Evolutionary conservation across 768 basidiomycete species (phyloP).

Genomic region (Butyriboletus loyo): DNA sequence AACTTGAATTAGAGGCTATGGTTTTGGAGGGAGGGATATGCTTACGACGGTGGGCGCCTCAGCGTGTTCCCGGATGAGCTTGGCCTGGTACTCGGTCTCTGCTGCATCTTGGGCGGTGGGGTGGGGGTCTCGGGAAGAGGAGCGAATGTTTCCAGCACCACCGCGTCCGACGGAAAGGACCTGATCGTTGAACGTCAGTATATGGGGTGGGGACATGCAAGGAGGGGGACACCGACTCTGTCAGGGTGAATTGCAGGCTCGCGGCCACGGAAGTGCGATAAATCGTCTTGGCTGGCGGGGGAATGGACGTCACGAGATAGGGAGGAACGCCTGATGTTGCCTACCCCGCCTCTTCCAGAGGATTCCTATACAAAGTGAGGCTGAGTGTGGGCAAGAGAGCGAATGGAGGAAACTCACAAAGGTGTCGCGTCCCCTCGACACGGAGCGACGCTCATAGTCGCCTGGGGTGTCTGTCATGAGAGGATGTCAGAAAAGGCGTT

Average conservation of each 20-base stretch:
- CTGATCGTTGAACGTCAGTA: neutral
- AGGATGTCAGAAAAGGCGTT: neutral
- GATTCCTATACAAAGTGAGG: conserved; percentile 38
- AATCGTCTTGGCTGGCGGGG: conserved; percentile 50
- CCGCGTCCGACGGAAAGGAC: conserved; percentile 69
- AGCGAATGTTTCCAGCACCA: conserved; percentile 82
- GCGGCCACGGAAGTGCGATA: conserved; percentile 50
- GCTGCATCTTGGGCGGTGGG: conserved; percentile 26
- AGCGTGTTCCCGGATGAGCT: conserved; percentile 24
- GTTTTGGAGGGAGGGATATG: neutral
- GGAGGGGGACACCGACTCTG: conserved; percentile 29
- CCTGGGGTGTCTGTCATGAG: conserved; percentile 25
- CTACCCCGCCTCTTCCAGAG: conserved; percentile 65
- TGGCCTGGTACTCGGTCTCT: conserved; percentile 25
- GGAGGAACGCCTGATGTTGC: conserved; percentile 59
- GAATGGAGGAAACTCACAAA: conserved; percentile 40
- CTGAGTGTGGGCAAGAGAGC: neutral
- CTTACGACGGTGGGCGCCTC: conserved; percentile 36
- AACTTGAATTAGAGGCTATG: neutral
- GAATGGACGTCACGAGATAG: conserved; percentile 43
- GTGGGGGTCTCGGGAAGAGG: conserved; percentile 58
- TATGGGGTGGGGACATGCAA: neutral
- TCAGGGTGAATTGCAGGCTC: conserved; percentile 44
- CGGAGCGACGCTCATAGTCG: conserved; percentile 40
- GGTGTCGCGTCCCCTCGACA: conserved; percentile 58